These are phyloP conservation scores for Bipolaris oryzae DNA, from an alignment of 2,329 filamentous ascomycete species.

Conservation along the genomic window DNA sequence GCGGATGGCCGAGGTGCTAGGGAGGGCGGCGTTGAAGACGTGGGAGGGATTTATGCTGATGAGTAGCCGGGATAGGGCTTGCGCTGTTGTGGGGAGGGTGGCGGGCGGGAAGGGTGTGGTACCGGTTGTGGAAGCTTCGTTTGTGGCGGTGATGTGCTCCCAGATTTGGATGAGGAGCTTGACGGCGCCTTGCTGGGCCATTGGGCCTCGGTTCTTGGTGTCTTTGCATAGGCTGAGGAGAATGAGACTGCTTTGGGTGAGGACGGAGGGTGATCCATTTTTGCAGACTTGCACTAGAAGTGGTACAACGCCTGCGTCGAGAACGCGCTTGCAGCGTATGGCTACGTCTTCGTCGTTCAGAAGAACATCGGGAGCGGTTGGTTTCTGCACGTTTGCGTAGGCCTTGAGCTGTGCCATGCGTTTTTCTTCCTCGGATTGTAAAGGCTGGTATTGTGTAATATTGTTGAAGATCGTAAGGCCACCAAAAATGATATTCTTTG, in stretches of 20 bases:
- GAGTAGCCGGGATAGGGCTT: constrained; percentile 81
- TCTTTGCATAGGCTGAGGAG: constrained; percentile 77
- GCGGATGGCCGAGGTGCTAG: constrained; percentile 77
- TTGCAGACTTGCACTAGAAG: constrained; percentile 78
- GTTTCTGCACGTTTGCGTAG: constrained; percentile 84
- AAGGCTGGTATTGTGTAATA: constrained; percentile 78
- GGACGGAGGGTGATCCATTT: constrained; percentile 70
- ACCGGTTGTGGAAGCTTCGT: constrained; percentile 53
- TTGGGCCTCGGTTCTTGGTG: constrained; percentile 73
- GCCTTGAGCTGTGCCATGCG: constrained; percentile 90
- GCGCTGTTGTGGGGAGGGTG: constrained; percentile 66
- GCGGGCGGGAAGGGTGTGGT: constrained; percentile 39
- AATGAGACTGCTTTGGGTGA: constrained; percentile 76
- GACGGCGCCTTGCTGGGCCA: constrained; percentile 93
- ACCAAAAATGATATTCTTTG: constrained; percentile 75
- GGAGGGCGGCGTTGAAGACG: constrained; percentile 79
- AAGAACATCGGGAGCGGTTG: constrained; percentile 65
- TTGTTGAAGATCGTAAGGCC: constrained; percentile 85
- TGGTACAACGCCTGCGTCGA: constrained; percentile 78
- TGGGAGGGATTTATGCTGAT: constrained; percentile 85
- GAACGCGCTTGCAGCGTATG: constrained; percentile 75
- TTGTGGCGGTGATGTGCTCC: constrained; percentile 57
- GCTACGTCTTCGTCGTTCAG: constrained; percentile 78
- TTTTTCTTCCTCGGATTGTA: constrained; percentile 86
- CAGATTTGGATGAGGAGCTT: constrained; percentile 78